phyloP scores from a whole-genome alignment of 2,329 filamentous ascomycete genomes.

The Aspergillus oerlinghausenensis region DNA sequence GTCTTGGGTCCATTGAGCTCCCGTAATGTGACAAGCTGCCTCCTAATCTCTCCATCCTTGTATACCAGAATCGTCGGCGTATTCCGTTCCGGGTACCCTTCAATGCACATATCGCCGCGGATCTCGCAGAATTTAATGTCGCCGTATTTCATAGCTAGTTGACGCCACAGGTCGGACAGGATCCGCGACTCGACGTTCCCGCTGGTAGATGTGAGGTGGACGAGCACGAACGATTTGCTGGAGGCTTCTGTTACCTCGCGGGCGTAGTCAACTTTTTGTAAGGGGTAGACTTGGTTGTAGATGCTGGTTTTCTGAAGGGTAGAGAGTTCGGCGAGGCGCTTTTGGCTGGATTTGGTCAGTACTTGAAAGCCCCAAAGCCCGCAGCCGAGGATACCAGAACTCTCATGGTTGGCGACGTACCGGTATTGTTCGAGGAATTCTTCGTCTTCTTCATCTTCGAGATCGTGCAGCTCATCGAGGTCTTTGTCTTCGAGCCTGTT shows the following conservation, averaged over 20 bases:
- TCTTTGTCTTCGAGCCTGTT: slow-evolving; percentile 93
- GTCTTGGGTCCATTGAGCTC: slow-evolving; percentile 71
- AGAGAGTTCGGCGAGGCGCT: slow-evolving; percentile 78
- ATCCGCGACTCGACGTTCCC: slow-evolving; percentile 82
- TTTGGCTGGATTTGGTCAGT: slow-evolving; percentile 49
- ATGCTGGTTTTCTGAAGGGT: slow-evolving; percentile 70
- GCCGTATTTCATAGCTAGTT: slow-evolving; percentile 77
- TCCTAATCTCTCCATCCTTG: slow-evolving; percentile 84
- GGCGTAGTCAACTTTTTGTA: slow-evolving; percentile 91
- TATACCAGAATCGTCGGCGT: slow-evolving; percentile 93
- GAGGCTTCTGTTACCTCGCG: slow-evolving; percentile 90
- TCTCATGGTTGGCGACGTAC: slow-evolving; percentile 23
- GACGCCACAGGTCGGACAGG: slow-evolving; percentile 78
- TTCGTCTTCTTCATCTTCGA: slow-evolving; percentile 95
- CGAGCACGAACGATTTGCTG: slow-evolving; percentile 61
- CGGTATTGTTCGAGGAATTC: slow-evolving; percentile 83
- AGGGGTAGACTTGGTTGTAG: slow-evolving; percentile 85
- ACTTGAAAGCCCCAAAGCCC: neutral
- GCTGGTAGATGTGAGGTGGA: slow-evolving; percentile 75
- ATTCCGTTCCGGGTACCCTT: slow-evolving; percentile 91
- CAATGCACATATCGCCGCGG: slow-evolving; percentile 84
- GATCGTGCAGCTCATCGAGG: slow-evolving; percentile 83
- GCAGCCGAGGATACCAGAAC: neutral
- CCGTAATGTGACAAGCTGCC: slow-evolving; percentile 83
- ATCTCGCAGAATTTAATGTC: slow-evolving; percentile 99